A percentile compares a stretch with the other conserved stretches of the same genome.
Evolutionary conservation across 2,329 filamentous ascomycete species (phyloP).

Genomic region (Pseudodiploospora longispora): DNA sequence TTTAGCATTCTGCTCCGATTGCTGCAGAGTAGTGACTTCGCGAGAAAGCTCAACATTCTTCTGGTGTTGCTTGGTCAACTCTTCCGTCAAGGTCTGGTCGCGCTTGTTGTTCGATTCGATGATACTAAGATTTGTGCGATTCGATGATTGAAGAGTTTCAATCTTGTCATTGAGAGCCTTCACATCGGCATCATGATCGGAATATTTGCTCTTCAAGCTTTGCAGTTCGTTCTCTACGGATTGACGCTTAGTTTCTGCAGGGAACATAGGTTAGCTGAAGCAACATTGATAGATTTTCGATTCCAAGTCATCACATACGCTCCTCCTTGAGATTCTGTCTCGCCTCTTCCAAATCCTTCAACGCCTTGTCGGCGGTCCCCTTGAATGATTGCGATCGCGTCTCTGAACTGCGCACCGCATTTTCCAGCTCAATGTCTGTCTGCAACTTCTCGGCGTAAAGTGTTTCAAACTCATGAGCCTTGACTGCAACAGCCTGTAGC

Average conservation of each 20-base stretch:
- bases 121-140: constrained; percentile 80
- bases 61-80: constrained; percentile 81
- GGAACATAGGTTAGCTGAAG: neutral
- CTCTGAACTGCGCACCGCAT: constrained; percentile 75
- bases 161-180: constrained; percentile 76
- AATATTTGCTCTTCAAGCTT: constrained; percentile 7
- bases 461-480: constrained; percentile 74
- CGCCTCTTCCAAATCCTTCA: constrained; percentile 75
- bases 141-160: constrained; percentile 78
- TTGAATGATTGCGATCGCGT: constrained; percentile 76
- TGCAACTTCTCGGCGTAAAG: constrained; percentile 82
- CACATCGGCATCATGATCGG: constrained; percentile 47
- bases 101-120: constrained; percentile 84
- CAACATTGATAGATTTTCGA: neutral
- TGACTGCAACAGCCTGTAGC: constrained; percentile 64
- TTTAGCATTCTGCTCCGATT: constrained; percentile 74
- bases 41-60: constrained; percentile 78
- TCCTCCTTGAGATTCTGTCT: constrained; percentile 74
- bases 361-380: constrained; percentile 69
- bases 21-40: constrained; percentile 73
- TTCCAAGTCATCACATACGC: constrained; percentile 44
- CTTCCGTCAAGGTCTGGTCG: constrained; percentile 77
- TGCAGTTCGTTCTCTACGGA: constrained; percentile 72
- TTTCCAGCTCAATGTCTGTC: constrained; percentile 87
- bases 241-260: constrained; percentile 64